Percentiles rank a stretch among this genome's conserved stretches.
phyloP scores from a whole-genome alignment of 352 stramenopile genomes.

The Globisporangium spinosum region DNA sequence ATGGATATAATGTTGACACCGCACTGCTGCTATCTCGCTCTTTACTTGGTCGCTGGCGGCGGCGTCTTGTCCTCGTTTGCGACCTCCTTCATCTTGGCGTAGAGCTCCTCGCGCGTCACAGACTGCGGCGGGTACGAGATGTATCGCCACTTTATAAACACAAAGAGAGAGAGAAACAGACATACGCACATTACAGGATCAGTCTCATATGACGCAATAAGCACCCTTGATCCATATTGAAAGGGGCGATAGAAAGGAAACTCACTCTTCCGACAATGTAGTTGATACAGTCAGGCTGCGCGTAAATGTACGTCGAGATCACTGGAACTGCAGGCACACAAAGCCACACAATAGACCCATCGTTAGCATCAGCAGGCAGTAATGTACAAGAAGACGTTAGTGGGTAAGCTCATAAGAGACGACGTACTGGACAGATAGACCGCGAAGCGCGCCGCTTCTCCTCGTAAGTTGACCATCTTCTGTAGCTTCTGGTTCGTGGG shows the following conservation, averaged over 20 bases:
- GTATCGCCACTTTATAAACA: constrained; percentile 64
- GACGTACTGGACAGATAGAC: constrained; percentile 69
- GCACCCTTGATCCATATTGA: not conserved
- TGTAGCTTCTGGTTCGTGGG: constrained; percentile 8
- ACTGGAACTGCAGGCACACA: constrained; percentile 50
- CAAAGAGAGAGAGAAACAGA: not conserved
- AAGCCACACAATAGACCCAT: not conserved
- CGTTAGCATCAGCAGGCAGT: not conserved
- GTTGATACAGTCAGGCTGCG: constrained; percentile 82
- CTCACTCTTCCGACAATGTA: constrained; percentile 64
- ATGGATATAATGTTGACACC: not conserved
- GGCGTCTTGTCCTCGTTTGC: constrained; percentile 51
- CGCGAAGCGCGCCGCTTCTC: constrained; percentile 63
- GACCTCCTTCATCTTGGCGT: constrained; percentile 72
- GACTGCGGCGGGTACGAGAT: constrained; percentile 80
- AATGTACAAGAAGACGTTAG: not conserved
- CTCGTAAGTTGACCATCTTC: constrained; percentile 59
- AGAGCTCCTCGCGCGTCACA: constrained; percentile 71
- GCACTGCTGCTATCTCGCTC: constrained; percentile 5
- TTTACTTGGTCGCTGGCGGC: constrained; percentile 9
- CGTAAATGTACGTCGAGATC: constrained; percentile 77
- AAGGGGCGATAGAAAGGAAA: not conserved
- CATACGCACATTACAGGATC: not conserved
- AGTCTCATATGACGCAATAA: not conserved
- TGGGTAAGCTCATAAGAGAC: not conserved